phyloP scores from a whole-genome alignment of 768 basidiomycete genomes.

The Suillus brevipes region DNA sequence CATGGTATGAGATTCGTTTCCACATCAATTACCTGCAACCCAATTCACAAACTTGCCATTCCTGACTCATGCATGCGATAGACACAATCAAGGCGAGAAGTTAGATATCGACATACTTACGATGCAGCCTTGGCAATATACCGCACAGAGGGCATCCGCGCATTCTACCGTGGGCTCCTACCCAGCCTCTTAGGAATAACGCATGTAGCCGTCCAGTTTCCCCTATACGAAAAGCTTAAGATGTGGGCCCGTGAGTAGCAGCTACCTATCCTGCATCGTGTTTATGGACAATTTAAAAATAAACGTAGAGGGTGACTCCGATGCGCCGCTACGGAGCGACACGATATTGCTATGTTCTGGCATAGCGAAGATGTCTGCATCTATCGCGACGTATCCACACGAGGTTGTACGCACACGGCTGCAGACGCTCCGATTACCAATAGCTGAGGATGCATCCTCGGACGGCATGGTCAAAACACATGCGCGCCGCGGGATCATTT shows the following conservation, averaged over 20 bases:
- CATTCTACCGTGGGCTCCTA: conserved; percentile 92
- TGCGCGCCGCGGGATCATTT: conserved; percentile 63
- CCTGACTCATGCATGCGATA: conserved; percentile 29
- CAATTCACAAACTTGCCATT: conserved; percentile 14
- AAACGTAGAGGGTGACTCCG: conserved; percentile 31
- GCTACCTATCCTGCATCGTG: conserved; percentile 14
- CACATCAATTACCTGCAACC: conserved; percentile 5
- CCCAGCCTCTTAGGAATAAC: conserved; percentile 92
- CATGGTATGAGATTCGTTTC: conserved; percentile 65
- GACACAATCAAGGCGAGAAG: conserved; percentile 83
- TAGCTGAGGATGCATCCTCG: conserved; percentile 57
- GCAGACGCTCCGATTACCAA: conserved; percentile 77
- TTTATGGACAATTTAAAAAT: conserved; percentile 8
- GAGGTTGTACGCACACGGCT: conserved; percentile 98
- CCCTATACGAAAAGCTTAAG: conserved; percentile 93
- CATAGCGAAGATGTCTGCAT: conserved; percentile 94
- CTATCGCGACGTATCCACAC: conserved; percentile 94
- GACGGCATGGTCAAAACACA: conserved; percentile 61
- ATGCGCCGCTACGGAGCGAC: conserved; percentile 30
- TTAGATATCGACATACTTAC: conserved; percentile 82
- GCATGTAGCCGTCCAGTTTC: conserved; percentile 98
- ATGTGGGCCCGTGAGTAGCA: conserved; percentile 71
- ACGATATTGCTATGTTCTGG: conserved; percentile 89
- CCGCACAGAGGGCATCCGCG: conserved; percentile 78
- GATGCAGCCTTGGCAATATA: conserved; percentile 92